Evolutionary conservation across 305 asterid species (phyloP).

Genomic region (Solanum chacoense): DNA sequence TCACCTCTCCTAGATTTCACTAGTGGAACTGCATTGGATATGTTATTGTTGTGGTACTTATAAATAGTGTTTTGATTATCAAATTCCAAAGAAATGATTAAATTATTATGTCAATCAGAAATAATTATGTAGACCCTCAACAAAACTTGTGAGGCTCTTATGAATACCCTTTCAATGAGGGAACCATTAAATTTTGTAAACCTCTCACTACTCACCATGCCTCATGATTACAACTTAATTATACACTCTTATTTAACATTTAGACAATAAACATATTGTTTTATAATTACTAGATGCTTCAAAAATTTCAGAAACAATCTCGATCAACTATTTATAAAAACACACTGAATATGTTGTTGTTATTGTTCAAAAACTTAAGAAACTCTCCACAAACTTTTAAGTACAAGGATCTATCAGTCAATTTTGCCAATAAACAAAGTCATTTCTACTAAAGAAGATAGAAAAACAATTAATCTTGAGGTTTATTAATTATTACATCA

Average conservation of each 20-base stretch:
- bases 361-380: background rate
- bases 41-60: background rate
- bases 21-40: background rate
- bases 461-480: background rate
- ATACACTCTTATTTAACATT: background rate
- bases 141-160: background rate
- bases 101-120: background rate
- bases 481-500: background rate
- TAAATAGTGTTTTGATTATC: background rate
- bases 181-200: background rate
- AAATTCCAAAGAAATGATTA: background rate
- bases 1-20: background rate
- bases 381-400: background rate
- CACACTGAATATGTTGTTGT: too few relatives aligned
- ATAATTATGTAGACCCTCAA: background rate
- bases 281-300: background rate
- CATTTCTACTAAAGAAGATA: background rate
- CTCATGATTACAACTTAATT: background rate
- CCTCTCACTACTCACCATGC: background rate
- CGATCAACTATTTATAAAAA: too few relatives aligned
- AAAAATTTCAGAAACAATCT: background rate
- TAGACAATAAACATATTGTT: background rate
- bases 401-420: background rate
- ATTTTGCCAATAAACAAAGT: background rate
- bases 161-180: background rate